phyloP scores from a whole-genome alignment of 1,139 yeast genomes.

The Lodderomyces margitis region DNA sequence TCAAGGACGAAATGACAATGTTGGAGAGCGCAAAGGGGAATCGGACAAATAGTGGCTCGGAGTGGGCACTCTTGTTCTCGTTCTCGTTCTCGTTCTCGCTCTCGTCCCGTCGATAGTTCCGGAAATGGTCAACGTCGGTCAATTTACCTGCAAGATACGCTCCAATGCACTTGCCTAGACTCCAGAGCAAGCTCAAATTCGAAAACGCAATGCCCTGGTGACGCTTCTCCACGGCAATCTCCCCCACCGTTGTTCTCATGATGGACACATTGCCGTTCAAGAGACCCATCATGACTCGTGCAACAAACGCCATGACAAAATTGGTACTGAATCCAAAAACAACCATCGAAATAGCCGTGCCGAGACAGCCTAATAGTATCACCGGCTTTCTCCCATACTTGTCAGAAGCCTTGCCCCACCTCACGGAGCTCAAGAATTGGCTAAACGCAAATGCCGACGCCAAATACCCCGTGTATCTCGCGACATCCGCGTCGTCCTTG shows the following conservation, averaged over 20 bases:
- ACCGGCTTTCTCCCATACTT: constrained; percentile 57
- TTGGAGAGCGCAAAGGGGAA: constrained; percentile 64
- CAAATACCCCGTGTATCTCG: constrained; percentile 58
- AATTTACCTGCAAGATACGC: constrained; percentile 9
- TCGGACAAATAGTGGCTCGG: constrained; percentile 5
- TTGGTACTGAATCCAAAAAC: constrained; percentile 52
- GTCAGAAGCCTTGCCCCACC: constrained; percentile 60
- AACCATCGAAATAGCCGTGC: constrained; percentile 48
- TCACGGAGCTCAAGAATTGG: constrained; percentile 54
- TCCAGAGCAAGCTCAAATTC: constrained; percentile 58
- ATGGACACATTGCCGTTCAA: constrained; percentile 64
- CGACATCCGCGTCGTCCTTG: constrained; percentile 49
- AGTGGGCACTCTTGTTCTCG: not conserved
- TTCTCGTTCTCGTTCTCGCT: not conserved
- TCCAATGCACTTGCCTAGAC: constrained; percentile 39
- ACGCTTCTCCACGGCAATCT: constrained; percentile 50
- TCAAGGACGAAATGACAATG: constrained; percentile 46
- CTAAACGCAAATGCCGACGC: constrained; percentile 55
- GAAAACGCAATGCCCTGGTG: constrained; percentile 65
- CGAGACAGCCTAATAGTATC: constrained; percentile 49
- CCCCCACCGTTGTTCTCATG: constrained; percentile 59
- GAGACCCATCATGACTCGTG: constrained; percentile 54
- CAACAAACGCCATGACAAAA: constrained; percentile 49
- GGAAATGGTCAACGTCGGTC: constrained; percentile 10
- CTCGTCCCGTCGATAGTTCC: constrained; percentile 8